Percentiles rank a stretch among this genome's conserved stretches.
Evolutionary conservation across 208 protist genomes (phyloP).

Genomic region (Phytomonas sp.): DNA sequence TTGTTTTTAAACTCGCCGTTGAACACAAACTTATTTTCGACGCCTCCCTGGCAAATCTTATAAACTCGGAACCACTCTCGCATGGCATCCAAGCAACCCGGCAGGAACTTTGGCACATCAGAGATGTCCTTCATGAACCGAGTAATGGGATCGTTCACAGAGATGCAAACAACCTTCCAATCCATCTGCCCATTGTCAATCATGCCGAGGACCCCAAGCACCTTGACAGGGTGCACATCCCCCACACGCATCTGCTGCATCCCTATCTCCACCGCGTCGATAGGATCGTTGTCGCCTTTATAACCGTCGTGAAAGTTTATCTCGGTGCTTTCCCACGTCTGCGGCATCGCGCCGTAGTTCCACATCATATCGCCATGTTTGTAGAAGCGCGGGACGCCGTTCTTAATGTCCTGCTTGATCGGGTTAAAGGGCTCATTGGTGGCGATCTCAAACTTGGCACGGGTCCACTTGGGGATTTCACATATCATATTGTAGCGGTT

Average conservation of each 20-base stretch:
- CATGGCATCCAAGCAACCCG: constrained; percentile 82
- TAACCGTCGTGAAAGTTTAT: constrained; percentile 63
- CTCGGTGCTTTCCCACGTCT: constrained; percentile 94
- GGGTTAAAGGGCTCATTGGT: constrained; percentile 92
- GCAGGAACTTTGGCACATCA: constrained; percentile 85
- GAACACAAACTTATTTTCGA: constrained; percentile 89
- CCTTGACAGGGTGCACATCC: constrained; percentile 74
- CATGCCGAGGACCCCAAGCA: constrained; percentile 90
- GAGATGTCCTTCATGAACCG: constrained; percentile 87
- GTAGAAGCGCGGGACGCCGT: constrained; percentile 93
- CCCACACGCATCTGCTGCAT: constrained; percentile 79
- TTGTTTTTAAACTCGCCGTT: constrained; percentile 87
- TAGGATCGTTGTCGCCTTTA: constrained; percentile 87
- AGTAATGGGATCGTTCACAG: constrained; percentile 82
- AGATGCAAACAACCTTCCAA: constrained; percentile 92
- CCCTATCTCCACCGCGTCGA: constrained; percentile 89
- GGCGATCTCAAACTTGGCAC: constrained; percentile 94
- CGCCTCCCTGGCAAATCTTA: constrained; percentile 90
- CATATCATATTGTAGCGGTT: constrained; percentile 92
- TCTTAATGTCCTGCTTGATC: constrained; percentile 95
- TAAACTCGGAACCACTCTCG: constrained; percentile 89
- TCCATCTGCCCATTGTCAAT: constrained; percentile 94
- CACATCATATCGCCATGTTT: constrained; percentile 95
- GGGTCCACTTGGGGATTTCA: constrained; percentile 93
- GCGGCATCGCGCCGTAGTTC: constrained; percentile 95